A percentile compares a stretch with the other conserved stretches of the same genome.
Conservation (phyloP, 805 yeast genomes). For the Starmerella tilneyi region DNA sequence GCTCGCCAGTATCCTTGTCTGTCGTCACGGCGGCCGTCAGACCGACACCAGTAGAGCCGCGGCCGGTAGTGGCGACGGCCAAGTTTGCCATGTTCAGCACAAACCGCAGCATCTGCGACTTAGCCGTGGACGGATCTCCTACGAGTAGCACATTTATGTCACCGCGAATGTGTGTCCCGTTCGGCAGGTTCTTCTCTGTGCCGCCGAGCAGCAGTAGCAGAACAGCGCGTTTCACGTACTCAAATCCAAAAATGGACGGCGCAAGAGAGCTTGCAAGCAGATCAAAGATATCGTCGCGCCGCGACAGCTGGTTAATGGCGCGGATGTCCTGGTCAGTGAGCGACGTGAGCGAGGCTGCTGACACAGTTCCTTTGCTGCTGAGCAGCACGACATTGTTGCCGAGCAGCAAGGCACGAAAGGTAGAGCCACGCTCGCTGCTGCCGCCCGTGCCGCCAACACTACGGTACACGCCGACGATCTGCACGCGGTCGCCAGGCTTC, state of each 20-base stretch:
- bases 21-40: slow-evolving; percentile 96
- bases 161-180: slow-evolving; percentile 96
- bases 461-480: slow-evolving; percentile 85
- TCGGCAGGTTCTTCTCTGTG: slow-evolving; percentile 81
- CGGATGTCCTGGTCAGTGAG: slow-evolving; percentile 76
- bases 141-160: slow-evolving; percentile 93
- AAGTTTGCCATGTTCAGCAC: slow-evolving; percentile 89
- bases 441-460: slow-evolving; percentile 59
- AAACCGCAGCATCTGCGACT: slow-evolving; percentile 88
- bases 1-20: slow-evolving; percentile 93
- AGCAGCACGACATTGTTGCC: slow-evolving; percentile 85
- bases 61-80: slow-evolving; percentile 96
- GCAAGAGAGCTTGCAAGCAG: slow-evolving; percentile 78
- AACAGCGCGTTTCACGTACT: slow-evolving; percentile 81
- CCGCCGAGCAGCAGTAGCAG: slow-evolving; percentile 88
- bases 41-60: slow-evolving; percentile 99
- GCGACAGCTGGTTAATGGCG: slow-evolving; percentile 69
- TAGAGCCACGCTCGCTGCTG: slow-evolving; percentile 22
- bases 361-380: slow-evolving; percentile 57
- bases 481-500: slow-evolving; percentile 94
- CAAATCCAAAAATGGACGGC: slow-evolving; percentile 92
- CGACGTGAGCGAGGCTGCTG: slow-evolving; percentile 62
- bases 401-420: slow-evolving; percentile 72
- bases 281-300: slow-evolving; percentile 62
- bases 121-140: slow-evolving; percentile 98